A percentile compares a stretch with the other conserved stretches of the same genome.
These are phyloP conservation scores for Camellia granthamiana DNA, from an alignment of 148 eudicot species.

Conservation along the genomic window DNA sequence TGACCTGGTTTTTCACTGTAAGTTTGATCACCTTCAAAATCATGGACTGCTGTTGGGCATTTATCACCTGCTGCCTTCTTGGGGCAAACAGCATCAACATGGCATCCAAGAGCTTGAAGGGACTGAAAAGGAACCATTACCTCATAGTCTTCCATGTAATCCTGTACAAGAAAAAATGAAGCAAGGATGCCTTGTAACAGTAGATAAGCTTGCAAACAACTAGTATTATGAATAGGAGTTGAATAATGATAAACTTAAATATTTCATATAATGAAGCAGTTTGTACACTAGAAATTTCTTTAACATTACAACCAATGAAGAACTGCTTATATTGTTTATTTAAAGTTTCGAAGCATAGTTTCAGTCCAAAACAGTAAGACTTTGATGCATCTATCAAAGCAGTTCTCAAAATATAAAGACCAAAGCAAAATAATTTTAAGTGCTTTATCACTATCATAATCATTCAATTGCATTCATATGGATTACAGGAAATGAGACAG, in stretches of 20 bases:
- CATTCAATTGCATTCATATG: background rate
- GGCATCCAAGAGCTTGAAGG: conserved; percentile 94
- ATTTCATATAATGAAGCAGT: background rate
- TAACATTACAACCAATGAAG: background rate
- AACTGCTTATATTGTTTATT: background rate
- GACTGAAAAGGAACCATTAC: conserved; percentile 93
- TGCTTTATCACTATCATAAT: background rate
- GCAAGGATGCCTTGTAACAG: background rate
- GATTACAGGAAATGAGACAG: background rate
- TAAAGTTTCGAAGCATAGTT: background rate
- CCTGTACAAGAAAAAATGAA: conserved; percentile 38
- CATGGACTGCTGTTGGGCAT: conserved; percentile 92
- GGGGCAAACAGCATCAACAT: conserved; percentile 96
- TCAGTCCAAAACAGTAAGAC: background rate
- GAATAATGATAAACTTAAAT: background rate
- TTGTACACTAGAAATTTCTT: background rate
- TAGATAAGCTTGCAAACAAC: background rate
- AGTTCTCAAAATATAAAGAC: background rate
- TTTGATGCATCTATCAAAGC: background rate
- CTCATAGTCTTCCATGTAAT: conserved; percentile 98
- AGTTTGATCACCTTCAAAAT: conserved; percentile 98
- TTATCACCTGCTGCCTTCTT: conserved; percentile 68
- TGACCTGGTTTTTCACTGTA: conserved; percentile 97
- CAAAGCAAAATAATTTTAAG: background rate
- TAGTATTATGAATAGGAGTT: background rate